These are phyloP conservation scores for Chimonanthus praecox DNA, from an alignment of 164 flowering plant genomes.

Conservation along the genomic window DNA sequence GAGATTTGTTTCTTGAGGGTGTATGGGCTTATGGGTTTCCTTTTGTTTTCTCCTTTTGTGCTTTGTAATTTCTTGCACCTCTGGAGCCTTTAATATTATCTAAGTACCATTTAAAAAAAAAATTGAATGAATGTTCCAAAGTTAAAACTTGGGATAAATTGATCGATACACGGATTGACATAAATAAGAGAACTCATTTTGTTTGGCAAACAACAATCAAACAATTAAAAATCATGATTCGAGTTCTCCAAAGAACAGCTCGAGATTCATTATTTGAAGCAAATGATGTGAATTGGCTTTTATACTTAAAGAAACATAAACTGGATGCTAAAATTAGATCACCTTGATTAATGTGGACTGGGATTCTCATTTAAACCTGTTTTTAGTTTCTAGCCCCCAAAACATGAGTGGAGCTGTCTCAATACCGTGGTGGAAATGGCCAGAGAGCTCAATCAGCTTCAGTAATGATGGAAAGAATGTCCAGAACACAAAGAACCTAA, in stretches of 20 bases:
- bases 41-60: too few relatives aligned
- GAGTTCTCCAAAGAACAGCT: neutral
- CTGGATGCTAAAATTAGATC: neutral
- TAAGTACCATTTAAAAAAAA: neutral
- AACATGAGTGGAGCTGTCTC: neutral
- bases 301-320: neutral
- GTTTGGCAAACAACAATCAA: too few relatives aligned
- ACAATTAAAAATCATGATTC: too few relatives aligned
- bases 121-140: neutral
- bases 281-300: neutral
- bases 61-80: too few relatives aligned
- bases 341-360: neutral
- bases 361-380: neutral
- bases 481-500: neutral
- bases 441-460: neutral
- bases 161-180: too few relatives aligned
- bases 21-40: too few relatives aligned
- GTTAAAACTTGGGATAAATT: neutral
- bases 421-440: neutral
- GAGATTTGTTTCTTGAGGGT: too few relatives aligned
- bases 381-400: neutral
- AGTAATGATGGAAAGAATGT: neutral
- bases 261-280: neutral
- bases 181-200: too few relatives aligned
- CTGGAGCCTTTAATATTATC: neutral